Conservation (phyloP, 441 rosid genomes). For the Corymbia calophylla region DNA sequence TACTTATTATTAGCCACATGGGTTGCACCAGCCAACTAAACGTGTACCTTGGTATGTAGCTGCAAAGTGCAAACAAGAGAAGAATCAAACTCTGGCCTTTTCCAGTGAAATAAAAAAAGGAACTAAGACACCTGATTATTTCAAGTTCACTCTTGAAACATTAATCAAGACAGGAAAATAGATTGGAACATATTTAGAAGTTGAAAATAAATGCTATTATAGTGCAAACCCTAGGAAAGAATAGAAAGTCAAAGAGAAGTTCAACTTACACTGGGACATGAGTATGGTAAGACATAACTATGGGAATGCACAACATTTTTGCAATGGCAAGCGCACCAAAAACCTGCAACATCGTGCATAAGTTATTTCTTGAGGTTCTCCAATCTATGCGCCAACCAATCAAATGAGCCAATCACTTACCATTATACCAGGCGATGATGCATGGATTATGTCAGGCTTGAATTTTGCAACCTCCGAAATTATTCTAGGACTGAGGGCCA, state of each 20-base stretch:
- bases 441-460: slow-evolving; percentile 96
- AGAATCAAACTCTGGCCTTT: neutral
- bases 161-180: neutral
- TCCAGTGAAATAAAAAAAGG: neutral
- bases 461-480: slow-evolving; percentile 94
- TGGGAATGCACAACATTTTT: slow-evolving; percentile 76
- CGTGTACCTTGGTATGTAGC: slow-evolving; percentile 95
- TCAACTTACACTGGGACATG: slow-evolving; percentile 96
- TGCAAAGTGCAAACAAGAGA: slow-evolving; percentile 19
- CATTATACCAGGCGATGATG: slow-evolving; percentile 98
- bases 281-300: slow-evolving; percentile 97
- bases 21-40: slow-evolving; percentile 97
- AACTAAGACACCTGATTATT: neutral
- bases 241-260: neutral
- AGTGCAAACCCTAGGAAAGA: neutral
- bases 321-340: slow-evolving; percentile 92
- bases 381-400: neutral
- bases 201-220: neutral
- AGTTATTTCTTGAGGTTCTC: neutral
- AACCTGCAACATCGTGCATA: slow-evolving; percentile 40
- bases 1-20: slow-evolving; percentile 96
- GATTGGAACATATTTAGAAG: neutral
- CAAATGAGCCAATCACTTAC: slow-evolving; percentile 20
- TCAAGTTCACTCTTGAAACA: neutral
- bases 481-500: slow-evolving; percentile 97